phyloP scores from a whole-genome alignment of 2,329 filamentous ascomycete species.

The Sporothrix globosa region DNA sequence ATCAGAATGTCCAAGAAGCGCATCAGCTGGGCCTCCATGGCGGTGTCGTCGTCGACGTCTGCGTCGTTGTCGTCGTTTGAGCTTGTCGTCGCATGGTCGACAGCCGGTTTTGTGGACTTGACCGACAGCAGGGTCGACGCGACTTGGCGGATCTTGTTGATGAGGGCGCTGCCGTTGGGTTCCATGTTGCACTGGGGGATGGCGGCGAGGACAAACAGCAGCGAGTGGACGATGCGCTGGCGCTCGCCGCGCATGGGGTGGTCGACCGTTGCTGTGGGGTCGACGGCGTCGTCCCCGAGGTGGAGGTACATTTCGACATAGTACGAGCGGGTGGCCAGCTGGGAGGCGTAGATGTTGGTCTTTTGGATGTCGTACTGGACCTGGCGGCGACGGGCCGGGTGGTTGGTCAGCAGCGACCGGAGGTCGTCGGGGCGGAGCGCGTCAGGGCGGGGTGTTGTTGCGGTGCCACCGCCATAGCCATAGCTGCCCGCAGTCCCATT shows the following conservation, averaged over 20 bases:
- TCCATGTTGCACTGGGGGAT: conserved; percentile 87
- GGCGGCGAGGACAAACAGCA: conserved; percentile 72
- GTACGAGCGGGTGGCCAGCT: conserved; percentile 79
- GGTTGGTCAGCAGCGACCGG: conserved; percentile 53
- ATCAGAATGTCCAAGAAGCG: conserved; percentile 75
- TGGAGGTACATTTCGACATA: conserved; percentile 86
- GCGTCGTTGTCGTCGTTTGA: not conserved
- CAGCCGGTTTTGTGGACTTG: not conserved
- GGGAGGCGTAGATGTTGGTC: conserved; percentile 82
- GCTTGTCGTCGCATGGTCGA: too few species aligned
- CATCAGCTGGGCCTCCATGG: conserved; percentile 66
- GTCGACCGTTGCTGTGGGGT: conserved; percentile 53
- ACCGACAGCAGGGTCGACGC: conserved; percentile 70
- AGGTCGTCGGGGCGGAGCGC: conserved; percentile 51
- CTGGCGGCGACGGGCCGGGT: conserved; percentile 56
- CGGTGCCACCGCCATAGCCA: not conserved
- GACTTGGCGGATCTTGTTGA: conserved; percentile 82
- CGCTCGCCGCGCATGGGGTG: conserved; percentile 71
- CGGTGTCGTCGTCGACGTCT: conserved; percentile 41
- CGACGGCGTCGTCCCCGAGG: conserved; percentile 60
- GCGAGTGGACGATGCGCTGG: conserved; percentile 77
- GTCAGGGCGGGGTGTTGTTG: conserved; percentile 48
- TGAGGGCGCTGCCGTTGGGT: conserved; percentile 65
- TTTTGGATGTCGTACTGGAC: conserved; percentile 89
- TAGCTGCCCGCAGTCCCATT: conserved; percentile 39